These are phyloP conservation scores for Fusarium buxicola DNA, from an alignment of 2,329 filamentous ascomycete species.

Conservation along the genomic window DNA sequence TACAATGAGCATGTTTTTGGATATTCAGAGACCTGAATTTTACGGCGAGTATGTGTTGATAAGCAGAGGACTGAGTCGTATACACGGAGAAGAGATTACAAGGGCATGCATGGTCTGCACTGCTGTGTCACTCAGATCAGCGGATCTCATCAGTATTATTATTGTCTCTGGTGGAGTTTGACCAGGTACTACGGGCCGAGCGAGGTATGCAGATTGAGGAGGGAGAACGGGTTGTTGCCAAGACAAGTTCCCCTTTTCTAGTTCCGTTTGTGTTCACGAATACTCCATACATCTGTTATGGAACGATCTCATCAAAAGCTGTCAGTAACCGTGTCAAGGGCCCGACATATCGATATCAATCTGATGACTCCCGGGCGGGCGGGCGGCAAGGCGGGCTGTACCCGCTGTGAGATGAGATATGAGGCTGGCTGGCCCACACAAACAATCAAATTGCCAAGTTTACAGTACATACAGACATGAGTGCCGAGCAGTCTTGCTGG, in stretches of 20 bases:
- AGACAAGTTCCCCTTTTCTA: too few species aligned
- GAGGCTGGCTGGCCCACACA: constrained; percentile 3
- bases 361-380: neutral
- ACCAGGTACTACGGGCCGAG: neutral
- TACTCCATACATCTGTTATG: neutral
- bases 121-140: neutral
- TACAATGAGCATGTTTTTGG: constrained; percentile 4
- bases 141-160: constrained; percentile 6
- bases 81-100: neutral
- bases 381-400: neutral
- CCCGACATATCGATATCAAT: too few species aligned
- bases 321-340: too few species aligned
- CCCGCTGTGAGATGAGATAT: constrained; percentile 17
- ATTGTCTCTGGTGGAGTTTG: constrained; percentile 21
- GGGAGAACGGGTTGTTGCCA: neutral
- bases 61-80: neutral
- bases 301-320: neutral
- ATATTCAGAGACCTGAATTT: neutral
- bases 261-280: neutral
- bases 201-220: neutral
- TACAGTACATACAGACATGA: constrained; percentile 24
- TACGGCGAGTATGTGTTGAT: neutral
- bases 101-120: neutral
- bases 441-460: constrained; percentile 15
- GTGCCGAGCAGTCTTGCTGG: neutral